Conservation (phyloP, 1,284 basidiomycete species). For the Amylostereum areolatum region DNA sequence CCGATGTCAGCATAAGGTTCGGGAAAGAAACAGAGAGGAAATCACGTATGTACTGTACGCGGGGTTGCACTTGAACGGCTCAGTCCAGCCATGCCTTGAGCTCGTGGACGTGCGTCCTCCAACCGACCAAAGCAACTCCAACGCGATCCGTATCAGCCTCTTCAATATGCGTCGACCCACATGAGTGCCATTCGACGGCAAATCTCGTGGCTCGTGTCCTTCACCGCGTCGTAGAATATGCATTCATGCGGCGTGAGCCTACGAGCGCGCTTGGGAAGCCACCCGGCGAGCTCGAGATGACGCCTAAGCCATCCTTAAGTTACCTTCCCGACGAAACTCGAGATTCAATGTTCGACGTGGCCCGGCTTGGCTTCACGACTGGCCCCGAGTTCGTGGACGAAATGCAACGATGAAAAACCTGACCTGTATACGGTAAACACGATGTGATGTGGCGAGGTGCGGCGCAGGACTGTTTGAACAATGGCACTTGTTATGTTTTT, state of each 20-base stretch:
- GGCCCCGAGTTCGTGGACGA: too few species aligned
- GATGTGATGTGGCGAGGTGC: too few species aligned
- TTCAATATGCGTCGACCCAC: conserved; percentile 33
- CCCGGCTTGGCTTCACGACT: too few species aligned
- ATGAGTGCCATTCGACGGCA: conserved; percentile 36
- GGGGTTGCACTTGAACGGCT: conserved; percentile 36
- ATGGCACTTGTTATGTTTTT: too few species aligned
- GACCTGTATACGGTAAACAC: too few species aligned
- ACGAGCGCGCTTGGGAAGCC: too few species aligned
- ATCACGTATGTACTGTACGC: conserved; percentile 33
- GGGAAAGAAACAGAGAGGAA: not conserved
- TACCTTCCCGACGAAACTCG: too few species aligned
- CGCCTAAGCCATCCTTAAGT: too few species aligned
- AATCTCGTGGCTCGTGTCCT: conserved; percentile 34
- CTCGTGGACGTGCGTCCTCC: conserved; percentile 22
- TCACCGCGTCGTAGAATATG: conserved; percentile 25
- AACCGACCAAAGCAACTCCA: conserved; percentile 16
- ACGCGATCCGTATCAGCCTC: conserved; percentile 1
- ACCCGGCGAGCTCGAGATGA: too few species aligned
- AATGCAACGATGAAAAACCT: too few species aligned
- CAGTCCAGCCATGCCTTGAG: conserved; percentile 42
- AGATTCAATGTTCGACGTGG: too few species aligned
- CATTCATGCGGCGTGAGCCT: conserved; percentile 30
- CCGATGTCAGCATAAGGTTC: not conserved
- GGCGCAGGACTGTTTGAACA: too few species aligned